Base-by-base conservation (phyloP, 73 alveolate genomes). In the Tetrahymena thermophila region DNA sequence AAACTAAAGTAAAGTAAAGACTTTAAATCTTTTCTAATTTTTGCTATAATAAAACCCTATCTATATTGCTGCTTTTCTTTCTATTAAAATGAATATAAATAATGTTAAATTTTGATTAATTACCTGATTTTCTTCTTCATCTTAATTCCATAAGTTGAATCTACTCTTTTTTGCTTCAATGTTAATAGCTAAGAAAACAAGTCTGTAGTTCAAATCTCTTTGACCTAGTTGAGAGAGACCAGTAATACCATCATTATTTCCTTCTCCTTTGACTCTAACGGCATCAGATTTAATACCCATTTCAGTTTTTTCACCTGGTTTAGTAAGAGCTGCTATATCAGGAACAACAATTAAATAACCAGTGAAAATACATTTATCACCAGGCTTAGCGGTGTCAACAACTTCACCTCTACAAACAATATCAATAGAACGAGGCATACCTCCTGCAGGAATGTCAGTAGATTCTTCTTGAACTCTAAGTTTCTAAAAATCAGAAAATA, bases 351-450 rank as follows among this genome's bases (percentile, higher is more conserved):
- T 97, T 56, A 96, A 94, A 35, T 96, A 97, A 14, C 98, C 98
- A 17, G 98, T 98, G 94, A 98, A 98, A 85, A 97, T 96, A 57
- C 98, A 96, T 94, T 97, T 98, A 94, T 98, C 99, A 89, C 99
- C 99, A 71, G 99, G 99, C 97, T 99, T 97, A 19, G 99, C 99
- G 84, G 97, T 89, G 96, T 98, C 99, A 71, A 97, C 99, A 84
- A 98, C 96, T 95, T 98, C 99, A 85, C 98, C 98, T 89, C 99
- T 97, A 56, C 99, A 97, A 23, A 99, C 98, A 28, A 99, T 99
- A 96, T 99, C 99, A 85, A 99, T 98, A 57, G 99, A 98, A 94
- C 99, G 96, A 16, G 99, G 99, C 99, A 99, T 99, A 34, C 99
- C 97, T 1, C 99, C 99, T 10, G 99, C 99, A 35, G 99, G 99